phyloP scores from a whole-genome alignment of 768 basidiomycete species.

The Kwoniella pini region DNA sequence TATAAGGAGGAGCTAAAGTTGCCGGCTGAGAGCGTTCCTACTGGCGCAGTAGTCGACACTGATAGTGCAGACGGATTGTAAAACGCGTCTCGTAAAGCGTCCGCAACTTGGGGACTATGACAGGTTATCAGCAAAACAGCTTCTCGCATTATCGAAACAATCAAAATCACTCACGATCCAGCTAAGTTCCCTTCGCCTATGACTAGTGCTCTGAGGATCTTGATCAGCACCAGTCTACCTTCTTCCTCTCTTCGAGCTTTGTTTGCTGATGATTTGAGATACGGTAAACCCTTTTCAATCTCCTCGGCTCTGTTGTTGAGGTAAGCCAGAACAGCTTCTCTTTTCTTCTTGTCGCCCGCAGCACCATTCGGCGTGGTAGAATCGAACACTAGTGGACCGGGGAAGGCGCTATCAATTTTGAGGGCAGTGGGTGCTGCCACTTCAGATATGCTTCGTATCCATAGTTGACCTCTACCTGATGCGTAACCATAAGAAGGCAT shows the following conservation, averaged over 20 bases:
- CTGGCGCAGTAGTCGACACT: conserved; percentile 6
- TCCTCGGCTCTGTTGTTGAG: conserved; percentile 74
- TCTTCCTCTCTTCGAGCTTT: conserved; percentile 65
- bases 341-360: conserved; percentile 72
- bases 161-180: conserved; percentile 68
- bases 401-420: conserved; percentile 61
- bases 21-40: conserved; percentile 6
- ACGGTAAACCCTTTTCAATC: conserved; percentile 72
- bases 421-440: conserved; percentile 69
- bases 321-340: conserved; percentile 73
- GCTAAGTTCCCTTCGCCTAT: conserved; percentile 84
- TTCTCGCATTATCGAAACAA: not conserved
- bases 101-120: conserved; percentile 67
- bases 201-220: conserved; percentile 74
- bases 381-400: conserved; percentile 84
- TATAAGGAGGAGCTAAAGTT: conserved; percentile 18
- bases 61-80: conserved; percentile 15
- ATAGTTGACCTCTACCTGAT: conserved; percentile 57
- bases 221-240: conserved; percentile 72
- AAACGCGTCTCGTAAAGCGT: conserved; percentile 71
- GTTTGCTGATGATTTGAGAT: conserved; percentile 60
- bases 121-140: not conserved
- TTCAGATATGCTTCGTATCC: conserved; percentile 68
- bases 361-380: conserved; percentile 65
- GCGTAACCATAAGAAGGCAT: conserved; percentile 47